A percentile compares a stretch with the other conserved stretches of the same genome.
Evolutionary conservation across 192 early-diverging fungal species (phyloP).

Genomic region (Lunasporangiospora selenospora): DNA sequence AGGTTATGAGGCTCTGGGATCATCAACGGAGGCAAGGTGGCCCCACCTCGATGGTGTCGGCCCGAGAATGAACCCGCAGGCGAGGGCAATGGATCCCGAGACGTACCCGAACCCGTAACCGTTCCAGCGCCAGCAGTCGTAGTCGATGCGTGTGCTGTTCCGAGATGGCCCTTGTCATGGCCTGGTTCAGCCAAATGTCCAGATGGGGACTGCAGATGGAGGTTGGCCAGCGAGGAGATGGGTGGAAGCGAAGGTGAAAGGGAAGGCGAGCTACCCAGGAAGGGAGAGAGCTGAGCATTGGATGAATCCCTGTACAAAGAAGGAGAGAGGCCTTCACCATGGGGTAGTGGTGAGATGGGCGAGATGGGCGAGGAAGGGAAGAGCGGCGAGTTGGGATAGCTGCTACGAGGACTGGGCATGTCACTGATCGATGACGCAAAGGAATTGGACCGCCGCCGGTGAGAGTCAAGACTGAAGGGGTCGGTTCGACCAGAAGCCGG

Average conservation of each 20-base stretch:
- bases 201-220: constrained; percentile 29
- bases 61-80: constrained; percentile 4
- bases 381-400: constrained; percentile 11
- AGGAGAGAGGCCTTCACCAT: constrained; percentile 1
- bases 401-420: constrained; percentile 14
- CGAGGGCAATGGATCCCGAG: background rate
- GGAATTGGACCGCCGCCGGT: constrained; percentile 29
- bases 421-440: constrained; percentile 25
- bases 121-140: too few relatives aligned
- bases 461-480: constrained; percentile 23
- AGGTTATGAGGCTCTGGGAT: constrained; percentile 42
- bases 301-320: too few relatives aligned
- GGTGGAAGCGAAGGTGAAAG: constrained; percentile 36
- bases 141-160: too few relatives aligned
- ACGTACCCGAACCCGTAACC: too few relatives aligned
- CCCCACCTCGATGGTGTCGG: constrained; percentile 16
- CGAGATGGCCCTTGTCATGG: background rate
- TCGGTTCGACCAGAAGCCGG: background rate
- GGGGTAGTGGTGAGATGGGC: constrained; percentile 4
- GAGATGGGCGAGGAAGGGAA: constrained; percentile 37
- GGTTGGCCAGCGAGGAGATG: constrained; percentile 33
- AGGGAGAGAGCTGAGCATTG: constrained; percentile 10
- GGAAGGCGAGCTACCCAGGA: constrained; percentile 8
- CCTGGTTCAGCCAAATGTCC: background rate
- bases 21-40: constrained; percentile 23